Conservation (phyloP, 108 stramenopile genomes). For the Skeletonema menzelii region DNA sequence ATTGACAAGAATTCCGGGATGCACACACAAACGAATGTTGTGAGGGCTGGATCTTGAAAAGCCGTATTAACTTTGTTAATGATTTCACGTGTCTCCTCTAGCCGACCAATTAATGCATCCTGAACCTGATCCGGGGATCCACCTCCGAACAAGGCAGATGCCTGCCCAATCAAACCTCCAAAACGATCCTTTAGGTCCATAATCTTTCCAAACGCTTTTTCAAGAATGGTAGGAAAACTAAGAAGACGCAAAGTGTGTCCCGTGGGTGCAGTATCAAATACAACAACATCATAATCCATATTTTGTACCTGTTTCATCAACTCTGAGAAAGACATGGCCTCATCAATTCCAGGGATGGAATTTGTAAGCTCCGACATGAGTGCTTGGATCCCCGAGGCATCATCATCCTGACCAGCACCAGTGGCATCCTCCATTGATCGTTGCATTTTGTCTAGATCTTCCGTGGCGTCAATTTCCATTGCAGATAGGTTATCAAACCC, state of each 20-base stretch:
- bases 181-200: conserved; percentile 97
- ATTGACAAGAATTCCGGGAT: conserved; percentile 99
- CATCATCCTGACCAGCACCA: conserved; percentile 62
- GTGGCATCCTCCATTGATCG: conserved; percentile 66
- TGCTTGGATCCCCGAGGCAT: conserved; percentile 65
- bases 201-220: conserved; percentile 95
- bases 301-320: conserved; percentile 96
- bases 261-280: conserved; percentile 99
- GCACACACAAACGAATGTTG: conserved; percentile 99
- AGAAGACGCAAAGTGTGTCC: conserved; percentile 98
- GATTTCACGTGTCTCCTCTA: conserved; percentile 91
- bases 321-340: conserved; percentile 98
- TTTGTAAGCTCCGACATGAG: conserved; percentile 94
- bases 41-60: conserved; percentile 96
- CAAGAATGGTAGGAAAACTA: conserved; percentile 95
- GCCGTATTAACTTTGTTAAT: conserved; percentile 95
- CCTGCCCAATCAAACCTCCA: conserved; percentile 94
- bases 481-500: conserved; percentile 96
- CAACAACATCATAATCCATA: conserved; percentile 96
- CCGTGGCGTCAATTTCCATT: conserved; percentile 97
- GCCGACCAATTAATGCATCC: conserved; percentile 83
- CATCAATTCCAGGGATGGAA: conserved; percentile 99
- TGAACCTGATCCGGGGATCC: conserved; percentile 76
- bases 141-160: conserved; percentile 89
- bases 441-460: conserved; percentile 90